A percentile compares a stretch with the other conserved stretches of the same genome.
Conservation (phyloP, 2,329 filamentous ascomycete species). For the Apiospora malaysiana region DNA sequence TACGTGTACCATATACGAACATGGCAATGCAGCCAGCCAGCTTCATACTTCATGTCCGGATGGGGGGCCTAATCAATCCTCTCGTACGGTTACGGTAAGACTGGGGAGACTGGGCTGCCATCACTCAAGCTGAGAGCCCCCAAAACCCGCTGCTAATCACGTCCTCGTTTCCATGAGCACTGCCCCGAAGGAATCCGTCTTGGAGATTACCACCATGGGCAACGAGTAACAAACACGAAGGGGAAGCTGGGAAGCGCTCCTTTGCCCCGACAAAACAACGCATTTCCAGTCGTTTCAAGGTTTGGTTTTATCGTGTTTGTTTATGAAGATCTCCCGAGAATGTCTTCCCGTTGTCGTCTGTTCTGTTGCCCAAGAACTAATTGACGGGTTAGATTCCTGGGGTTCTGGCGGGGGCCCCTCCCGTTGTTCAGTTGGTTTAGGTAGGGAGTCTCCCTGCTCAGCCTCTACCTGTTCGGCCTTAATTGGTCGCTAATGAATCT, state of each 20-base stretch:
- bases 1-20: not conserved
- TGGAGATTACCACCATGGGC: not conserved
- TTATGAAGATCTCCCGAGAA: conserved; percentile 5
- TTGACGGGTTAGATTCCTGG: conserved; percentile 1
- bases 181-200: conserved; percentile 5
- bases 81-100: conserved; percentile 8
- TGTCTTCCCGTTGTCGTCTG: not conserved
- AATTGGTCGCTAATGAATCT: conserved; percentile 16
- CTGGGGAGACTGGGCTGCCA: not conserved
- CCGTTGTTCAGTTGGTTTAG: not conserved
- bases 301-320: not conserved
- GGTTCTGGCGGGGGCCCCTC: conserved; percentile 6
- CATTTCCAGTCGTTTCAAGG: not conserved
- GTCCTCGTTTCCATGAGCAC: not conserved
- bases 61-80: not conserved
- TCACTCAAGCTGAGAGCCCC: conserved; percentile 5
- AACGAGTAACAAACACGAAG: conserved; percentile 1
- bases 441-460: conserved; percentile 5
- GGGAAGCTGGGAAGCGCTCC: no score
- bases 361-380: not conserved
- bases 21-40: not conserved
- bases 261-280: not conserved
- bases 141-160: not conserved
- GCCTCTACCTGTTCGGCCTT: conserved; percentile 11
- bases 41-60: conserved; percentile 8